Conservation (phyloP, 305 asterid genomes). For the Fraxinus albicans region DNA sequence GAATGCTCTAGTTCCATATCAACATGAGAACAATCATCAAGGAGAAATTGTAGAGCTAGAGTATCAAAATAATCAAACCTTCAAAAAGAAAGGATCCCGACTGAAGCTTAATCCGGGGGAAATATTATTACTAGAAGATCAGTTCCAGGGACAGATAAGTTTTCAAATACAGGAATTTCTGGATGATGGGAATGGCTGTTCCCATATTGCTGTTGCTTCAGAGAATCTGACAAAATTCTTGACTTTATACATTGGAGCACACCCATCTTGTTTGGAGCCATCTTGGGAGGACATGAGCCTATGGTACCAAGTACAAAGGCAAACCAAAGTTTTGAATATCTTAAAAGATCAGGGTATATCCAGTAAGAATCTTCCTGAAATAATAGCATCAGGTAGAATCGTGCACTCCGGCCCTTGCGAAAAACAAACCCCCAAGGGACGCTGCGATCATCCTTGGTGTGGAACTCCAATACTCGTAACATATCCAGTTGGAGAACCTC, state of each 20-base stretch:
- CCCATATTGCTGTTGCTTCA: slow-evolving; percentile 48
- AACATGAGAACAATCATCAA: slow-evolving; percentile 23
- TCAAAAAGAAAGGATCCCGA: slow-evolving; percentile 36
- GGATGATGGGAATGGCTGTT: slow-evolving; percentile 44
- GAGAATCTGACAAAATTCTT: slow-evolving; percentile 36
- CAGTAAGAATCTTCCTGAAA: slow-evolving; percentile 58
- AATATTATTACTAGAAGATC: slow-evolving; percentile 62
- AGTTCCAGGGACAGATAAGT: slow-evolving; percentile 42
- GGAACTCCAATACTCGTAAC: slow-evolving; percentile 76
- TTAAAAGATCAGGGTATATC: slow-evolving; percentile 53
- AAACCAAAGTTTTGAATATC: slow-evolving; percentile 68
- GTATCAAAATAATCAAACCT: slow-evolving; percentile 26
- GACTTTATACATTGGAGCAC: slow-evolving; percentile 65
- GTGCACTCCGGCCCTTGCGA: slow-evolving; percentile 68
- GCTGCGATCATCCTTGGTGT: slow-evolving; percentile 75
- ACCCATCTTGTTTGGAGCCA: slow-evolving; percentile 72
- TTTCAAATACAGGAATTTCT: slow-evolving; percentile 52
- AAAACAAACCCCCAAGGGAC: slow-evolving; percentile 59
- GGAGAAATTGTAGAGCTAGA: slow-evolving; percentile 52
- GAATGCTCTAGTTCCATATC: slow-evolving; percentile 34
- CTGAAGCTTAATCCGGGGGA: slow-evolving; percentile 57
- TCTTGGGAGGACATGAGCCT: slow-evolving; percentile 90
- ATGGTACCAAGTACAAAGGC: slow-evolving; percentile 89
- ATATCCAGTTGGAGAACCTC: slow-evolving; percentile 63
- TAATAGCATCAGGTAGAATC: slow-evolving; percentile 62